Evolutionary conservation across 345 rosid genomes (phyloP), one percentile per base, ranked within the genome.

Genomic region (Aurinia saxatilis): DNA sequence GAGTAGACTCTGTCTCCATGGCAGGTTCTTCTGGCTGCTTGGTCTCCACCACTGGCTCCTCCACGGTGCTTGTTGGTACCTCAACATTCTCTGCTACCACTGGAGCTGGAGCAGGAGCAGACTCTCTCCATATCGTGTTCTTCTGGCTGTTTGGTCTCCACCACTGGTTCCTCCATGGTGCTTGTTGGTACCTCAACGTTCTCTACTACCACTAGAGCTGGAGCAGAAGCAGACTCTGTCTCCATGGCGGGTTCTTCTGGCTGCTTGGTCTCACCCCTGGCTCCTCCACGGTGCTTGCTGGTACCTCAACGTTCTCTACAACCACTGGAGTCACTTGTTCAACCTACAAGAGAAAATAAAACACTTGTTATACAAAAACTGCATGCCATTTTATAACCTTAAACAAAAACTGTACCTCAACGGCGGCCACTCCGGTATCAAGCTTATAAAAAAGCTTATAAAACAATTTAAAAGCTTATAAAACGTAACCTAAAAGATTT

Each of bases 371-470:
- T 11, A 53, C 0, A 13, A 17, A 38, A 13, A 47, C 41, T 47
- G 50, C 8, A 16, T 48, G 18, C 44, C 42, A 27, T 47, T 57
- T n/a, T 10, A 29, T 27, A 4, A 55, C 25, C 33, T 35, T 33
- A 45, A n/a, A 55, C 46, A 8, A 14, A 2, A 18, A 25, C 5
- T 45, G 12, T 69, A 69, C 73, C 67, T 69, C 73, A 53, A 46
- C 63, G 50, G 41, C 53, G 62, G 73, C 73, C 73, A 69, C 61
- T 61, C 45, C 60, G 57, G n/a, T n/a, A n/a, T n/a, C n/a, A n/a
- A n/a, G n/a, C n/a, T n/a, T n/a, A n/a, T n/a, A n/a, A n/a, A n/a
- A n/a, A n/a, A n/a, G n/a, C n/a, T n/a, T n/a, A n/a, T n/a, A n/a
- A n/a, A n/a, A n/a, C n/a, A n/a, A n/a, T n/a, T n/a, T n/a, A n/a